phyloP scores from a whole-genome alignment of 2,329 filamentous ascomycete species.

The Laburnicola sp. region DNA sequence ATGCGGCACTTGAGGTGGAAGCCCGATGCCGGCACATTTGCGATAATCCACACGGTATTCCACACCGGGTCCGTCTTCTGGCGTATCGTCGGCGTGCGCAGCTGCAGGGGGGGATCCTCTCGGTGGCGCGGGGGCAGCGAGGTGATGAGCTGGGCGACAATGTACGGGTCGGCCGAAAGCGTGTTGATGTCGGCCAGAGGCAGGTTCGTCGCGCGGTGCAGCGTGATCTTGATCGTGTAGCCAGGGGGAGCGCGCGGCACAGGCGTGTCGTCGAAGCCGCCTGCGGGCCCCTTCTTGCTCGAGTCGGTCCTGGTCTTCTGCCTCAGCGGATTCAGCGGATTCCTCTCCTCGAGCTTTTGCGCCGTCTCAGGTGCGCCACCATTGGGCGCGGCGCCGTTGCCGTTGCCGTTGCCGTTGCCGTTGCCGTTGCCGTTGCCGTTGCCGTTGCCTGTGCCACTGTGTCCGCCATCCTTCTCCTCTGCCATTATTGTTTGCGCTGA shows the following conservation, averaged over 20 bases:
- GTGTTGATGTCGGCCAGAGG: constrained; percentile 79
- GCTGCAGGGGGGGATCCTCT: constrained; percentile 74
- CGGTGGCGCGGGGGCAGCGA: constrained; percentile 76
- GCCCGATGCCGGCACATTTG: constrained; percentile 78
- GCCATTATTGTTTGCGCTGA: constrained; percentile 19
- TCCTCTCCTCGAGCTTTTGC: constrained; percentile 21
- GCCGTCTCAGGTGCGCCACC: constrained; percentile 16
- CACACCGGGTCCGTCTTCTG: constrained; percentile 74
- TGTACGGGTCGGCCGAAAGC: constrained; percentile 80
- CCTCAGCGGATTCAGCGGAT: constrained; percentile 31
- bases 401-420: background rate
- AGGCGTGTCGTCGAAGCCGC: constrained; percentile 79
- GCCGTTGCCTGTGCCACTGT: background rate
- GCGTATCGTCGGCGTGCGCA: constrained; percentile 76
- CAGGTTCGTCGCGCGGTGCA: constrained; percentile 78
- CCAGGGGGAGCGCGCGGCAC: constrained; percentile 74
- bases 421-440: background rate
- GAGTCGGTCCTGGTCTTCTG: constrained; percentile 29
- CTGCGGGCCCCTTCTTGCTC: constrained; percentile 59
- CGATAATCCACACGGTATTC: constrained; percentile 85
- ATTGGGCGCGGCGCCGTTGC: constrained; percentile 11
- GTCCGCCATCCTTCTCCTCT: constrained; percentile 9
- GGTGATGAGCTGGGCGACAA: constrained; percentile 74
- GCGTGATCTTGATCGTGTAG: constrained; percentile 82
- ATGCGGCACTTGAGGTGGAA: constrained; percentile 84